These are phyloP conservation scores for Excoecaria cochinchinensis DNA, from an alignment of 345 rosid species.

Conservation along the genomic window DNA sequence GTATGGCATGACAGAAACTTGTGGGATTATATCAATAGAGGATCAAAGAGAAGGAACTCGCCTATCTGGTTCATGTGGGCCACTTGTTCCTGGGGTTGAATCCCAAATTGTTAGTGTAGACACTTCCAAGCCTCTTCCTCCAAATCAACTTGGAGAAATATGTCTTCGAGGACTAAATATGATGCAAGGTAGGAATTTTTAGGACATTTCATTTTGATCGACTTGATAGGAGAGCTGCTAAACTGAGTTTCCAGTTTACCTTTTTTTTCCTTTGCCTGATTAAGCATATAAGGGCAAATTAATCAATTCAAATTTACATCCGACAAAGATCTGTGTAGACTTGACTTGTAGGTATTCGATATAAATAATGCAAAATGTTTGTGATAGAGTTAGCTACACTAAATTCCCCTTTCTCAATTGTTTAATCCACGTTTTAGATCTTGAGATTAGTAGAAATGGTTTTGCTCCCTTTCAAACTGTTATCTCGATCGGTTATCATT, in stretches of 20 bases:
- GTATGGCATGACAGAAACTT: conserved; percentile 88
- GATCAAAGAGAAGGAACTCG: conserved; percentile 38
- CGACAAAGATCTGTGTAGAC: neutral
- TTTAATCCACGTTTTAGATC: neutral
- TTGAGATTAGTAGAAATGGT: neutral
- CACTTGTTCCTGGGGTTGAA: conserved; percentile 65
- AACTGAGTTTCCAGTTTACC: neutral
- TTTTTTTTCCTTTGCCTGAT: neutral
- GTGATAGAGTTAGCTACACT: neutral
- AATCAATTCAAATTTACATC: neutral
- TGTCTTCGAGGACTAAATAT: conserved; percentile 84
- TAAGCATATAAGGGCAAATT: neutral
- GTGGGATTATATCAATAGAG: conserved; percentile 64
- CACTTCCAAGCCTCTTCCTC: conserved; percentile 66
- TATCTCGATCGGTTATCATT: neutral
- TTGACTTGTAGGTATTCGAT: neutral
- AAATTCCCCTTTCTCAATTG: neutral
- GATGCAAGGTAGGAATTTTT: conserved; percentile 60
- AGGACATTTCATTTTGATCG: neutral
- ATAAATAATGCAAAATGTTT: neutral
- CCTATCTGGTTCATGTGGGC: conserved; percentile 69
- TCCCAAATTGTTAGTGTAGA: conserved; percentile 63
- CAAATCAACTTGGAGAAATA: conserved; percentile 68
- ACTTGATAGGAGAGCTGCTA: neutral
- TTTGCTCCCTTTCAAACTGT: neutral